Evolutionary conservation across 108 stramenopile genomes (phyloP), one percentile per base, ranked within the genome.

Genomic region (Pseudonitzschia pungens): DNA sequence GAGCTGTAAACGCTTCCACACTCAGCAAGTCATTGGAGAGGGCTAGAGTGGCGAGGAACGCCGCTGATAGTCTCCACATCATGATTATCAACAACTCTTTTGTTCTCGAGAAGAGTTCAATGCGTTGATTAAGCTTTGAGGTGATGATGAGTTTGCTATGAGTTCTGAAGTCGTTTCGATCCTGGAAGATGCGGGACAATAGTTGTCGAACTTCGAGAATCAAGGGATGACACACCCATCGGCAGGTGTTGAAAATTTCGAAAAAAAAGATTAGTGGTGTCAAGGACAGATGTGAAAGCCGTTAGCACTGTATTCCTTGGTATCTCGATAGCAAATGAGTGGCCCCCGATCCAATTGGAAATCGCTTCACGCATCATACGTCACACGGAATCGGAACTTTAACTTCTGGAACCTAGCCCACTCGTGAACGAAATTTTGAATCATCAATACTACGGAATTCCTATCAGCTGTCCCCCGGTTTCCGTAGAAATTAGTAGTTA

Each of bases 51-150:
- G 44, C 65, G 26, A 48, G 44, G 65, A 48, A 40, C 18, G 33
- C 65, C 65, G 65, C 65, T 10, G 44, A 66, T 48, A 66, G 40
- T 48, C 26, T 48, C 65, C 65, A 66, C 44, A 66, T 43, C 33
- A 40, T 43, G 65, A 31, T 33, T 51, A n/a, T n/a, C 50, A n/a
- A 51, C 50, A 10, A n/a, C n/a, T 51, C 50, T 51, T 51, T 7
- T 51, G 50, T n/a, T 51, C 10, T 51, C 50, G 50, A 51, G 36
- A 6, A 36, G 36, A 36, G 6, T 36, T 5, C 4, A 36, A 36
- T 36, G 36, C 36, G 36, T 36, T 36, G 36, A 36, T 36, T 36
- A 36, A 2, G 36, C 6, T 2, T 5, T 36, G 36, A 36, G 36
- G 6, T 36, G 36, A 36, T n/a, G 36, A 36, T 36, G 36, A 36